Conservation (phyloP, 2,329 filamentous ascomycete genomes). For the Aspergillus flavus region DNA sequence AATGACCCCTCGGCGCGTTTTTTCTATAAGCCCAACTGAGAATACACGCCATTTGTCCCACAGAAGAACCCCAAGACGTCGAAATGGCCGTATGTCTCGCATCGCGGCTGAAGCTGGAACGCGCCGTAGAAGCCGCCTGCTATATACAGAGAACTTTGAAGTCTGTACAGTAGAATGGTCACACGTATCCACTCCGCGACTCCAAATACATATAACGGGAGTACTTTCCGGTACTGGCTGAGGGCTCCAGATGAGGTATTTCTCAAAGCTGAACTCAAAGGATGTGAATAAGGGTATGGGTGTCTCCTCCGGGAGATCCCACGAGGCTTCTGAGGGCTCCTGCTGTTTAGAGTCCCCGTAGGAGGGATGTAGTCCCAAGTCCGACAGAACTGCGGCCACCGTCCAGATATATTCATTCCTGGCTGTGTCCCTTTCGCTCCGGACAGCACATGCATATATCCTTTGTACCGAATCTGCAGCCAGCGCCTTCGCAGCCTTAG, state of each 20-base stretch:
- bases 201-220: background rate
- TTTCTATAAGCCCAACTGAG: background rate
- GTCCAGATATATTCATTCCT: background rate
- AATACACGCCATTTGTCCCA: background rate
- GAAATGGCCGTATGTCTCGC: background rate
- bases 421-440: too few species aligned
- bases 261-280: background rate
- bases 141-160: background rate
- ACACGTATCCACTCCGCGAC: background rate
- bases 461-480: background rate
- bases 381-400: background rate
- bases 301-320: background rate
- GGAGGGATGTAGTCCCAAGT: background rate
- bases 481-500: background rate
- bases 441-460: too few species aligned
- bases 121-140: background rate
- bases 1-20: background rate
- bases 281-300: background rate
- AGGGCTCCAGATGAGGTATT: background rate
- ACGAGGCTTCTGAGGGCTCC: background rate
- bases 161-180: background rate
- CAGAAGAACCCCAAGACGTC: background rate
- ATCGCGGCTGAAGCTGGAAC: background rate
- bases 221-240: background rate
- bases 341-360: background rate